Base-by-base conservation (phyloP, 2,329 filamentous ascomycete genomes). In the Fusarium devonianum region DNA sequence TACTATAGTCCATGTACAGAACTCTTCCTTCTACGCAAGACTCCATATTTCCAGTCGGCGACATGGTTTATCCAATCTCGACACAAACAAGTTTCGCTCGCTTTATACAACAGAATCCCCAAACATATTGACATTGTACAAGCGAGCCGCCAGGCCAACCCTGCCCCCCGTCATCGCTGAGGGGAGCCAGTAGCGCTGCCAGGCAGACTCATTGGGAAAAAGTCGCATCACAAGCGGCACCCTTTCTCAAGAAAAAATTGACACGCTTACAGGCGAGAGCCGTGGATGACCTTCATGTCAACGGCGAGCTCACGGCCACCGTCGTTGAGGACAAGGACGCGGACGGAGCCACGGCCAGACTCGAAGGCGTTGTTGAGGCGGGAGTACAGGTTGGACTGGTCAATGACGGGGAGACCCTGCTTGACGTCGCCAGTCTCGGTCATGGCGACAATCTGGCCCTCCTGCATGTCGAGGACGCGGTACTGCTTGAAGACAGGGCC, bases 401-500 rank as follows among this genome's bases (percentile, higher is more conserved):
- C 91, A 74, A 97, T 88, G 75, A 99, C 91, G 51, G 90, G 85
- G 52, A 99, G 83, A 68, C 84, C 86, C 79, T 96, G 92, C 89
- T 97, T 97, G 83, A 99, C 92, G 73, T 99, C 93, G 68, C 94
- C 92, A 62, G 88, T 90, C 88, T 99, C 94, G 73, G 94, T 99
- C 92, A 99, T 97, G 82, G 92, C 92, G 64, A 95, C 91, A 71
- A 99, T 77, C 68, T 87, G 67, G 67, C 84, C 92, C 64, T 96
- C 90, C 75, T 92, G 87, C 65, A 99, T 88, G 82, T 99, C 94
- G 58, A 99, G 88, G 73, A 99, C 93, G 71, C 94, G 92, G 88
- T 99, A 99, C 85, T 97, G 94, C 91, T 97, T 97, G 91, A 97
- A 97, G 81, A 97, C 87, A 60, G 94, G 94, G 68, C 93, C 94